These are phyloP conservation scores for Phytophthora foliorum DNA, from an alignment of 352 stramenopile species.

Conservation along the genomic window DNA sequence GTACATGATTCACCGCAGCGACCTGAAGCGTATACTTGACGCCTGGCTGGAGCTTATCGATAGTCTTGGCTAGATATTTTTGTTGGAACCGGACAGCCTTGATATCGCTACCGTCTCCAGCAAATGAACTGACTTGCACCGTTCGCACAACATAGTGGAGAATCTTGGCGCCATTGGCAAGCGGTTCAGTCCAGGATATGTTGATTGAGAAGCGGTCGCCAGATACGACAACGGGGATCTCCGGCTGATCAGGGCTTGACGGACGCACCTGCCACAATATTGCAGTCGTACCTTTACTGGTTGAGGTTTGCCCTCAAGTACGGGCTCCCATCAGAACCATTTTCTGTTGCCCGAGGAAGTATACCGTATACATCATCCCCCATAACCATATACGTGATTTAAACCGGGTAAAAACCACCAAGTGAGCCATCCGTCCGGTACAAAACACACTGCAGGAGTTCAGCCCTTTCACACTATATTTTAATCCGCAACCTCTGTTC, in stretches of 20 bases:
- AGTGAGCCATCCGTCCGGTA: too few relatives aligned
- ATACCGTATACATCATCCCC: too few relatives aligned
- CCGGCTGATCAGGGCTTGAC: conserved; percentile 53
- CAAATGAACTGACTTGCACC: conserved; percentile 46
- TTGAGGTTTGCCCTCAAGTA: too few relatives aligned
- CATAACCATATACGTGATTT: too few relatives aligned
- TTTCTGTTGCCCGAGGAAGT: too few relatives aligned
- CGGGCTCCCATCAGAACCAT: too few relatives aligned
- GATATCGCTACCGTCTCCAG: conserved; percentile 38
- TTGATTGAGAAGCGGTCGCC: conserved; percentile 62
- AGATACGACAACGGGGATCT: conserved; percentile 27
- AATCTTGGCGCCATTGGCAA: conserved; percentile 70
- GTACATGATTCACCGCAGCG: conserved; percentile 64
- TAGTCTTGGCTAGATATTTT: conserved; percentile 53
- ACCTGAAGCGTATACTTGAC: conserved; percentile 63
- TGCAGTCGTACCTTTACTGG: conserved; percentile 58
- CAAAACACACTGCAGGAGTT: too few relatives aligned
- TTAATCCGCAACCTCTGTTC: too few relatives aligned
- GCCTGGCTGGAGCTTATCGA: conserved; percentile 63
- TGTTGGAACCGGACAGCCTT: conserved; percentile 44
- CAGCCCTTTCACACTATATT: too few relatives aligned
- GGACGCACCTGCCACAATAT: conserved; percentile 65
- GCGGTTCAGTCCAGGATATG: conserved; percentile 56
- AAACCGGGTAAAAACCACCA: too few relatives aligned
- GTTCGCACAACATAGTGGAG: conserved; percentile 59